phyloP scores from a whole-genome alignment of 805 yeast species.

The Yamadazyma phyllophila region DNA sequence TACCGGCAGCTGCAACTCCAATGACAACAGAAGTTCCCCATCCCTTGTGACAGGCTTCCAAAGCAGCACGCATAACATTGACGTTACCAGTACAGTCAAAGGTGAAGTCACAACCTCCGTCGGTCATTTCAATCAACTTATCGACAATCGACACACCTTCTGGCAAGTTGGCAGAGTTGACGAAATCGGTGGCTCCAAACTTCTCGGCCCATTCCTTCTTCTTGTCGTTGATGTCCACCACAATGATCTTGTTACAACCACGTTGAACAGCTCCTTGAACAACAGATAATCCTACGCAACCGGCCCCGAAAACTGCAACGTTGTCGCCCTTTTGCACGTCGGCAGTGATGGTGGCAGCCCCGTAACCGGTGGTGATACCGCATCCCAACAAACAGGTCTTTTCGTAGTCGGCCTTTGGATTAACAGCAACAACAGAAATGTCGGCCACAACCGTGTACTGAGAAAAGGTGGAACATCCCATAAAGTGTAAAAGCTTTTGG shows the following conservation, averaged over 20 bases:
- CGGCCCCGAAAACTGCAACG: conserved; percentile 96
- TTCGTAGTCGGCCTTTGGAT: conserved; percentile 79
- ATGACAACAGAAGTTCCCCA: conserved; percentile 96
- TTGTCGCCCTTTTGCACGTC: conserved; percentile 87
- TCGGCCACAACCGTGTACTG: conserved; percentile 98
- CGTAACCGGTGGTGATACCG: conserved; percentile 98
- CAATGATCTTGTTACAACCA: conserved; percentile 78
- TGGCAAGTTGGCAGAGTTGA: conserved; percentile 77
- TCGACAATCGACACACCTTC: conserved; percentile 77
- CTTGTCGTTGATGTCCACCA: conserved; percentile 80
- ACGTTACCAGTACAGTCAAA: conserved; percentile 99
- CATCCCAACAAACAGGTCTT: conserved; percentile 93
- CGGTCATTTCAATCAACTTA: conserved; percentile 82
- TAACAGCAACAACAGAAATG: conserved; percentile 90
- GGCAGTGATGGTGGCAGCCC: conserved; percentile 95
- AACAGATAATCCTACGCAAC: conserved; percentile 94
- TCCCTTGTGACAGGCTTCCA: conserved; percentile 97
- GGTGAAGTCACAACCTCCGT: conserved; percentile 95
- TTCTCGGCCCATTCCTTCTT: conserved; percentile 83
- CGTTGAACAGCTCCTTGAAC: conserved; percentile 90
- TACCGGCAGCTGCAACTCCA: conserved; percentile 98
- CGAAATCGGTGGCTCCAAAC: conserved; percentile 94
- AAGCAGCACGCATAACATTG: conserved; percentile 90
- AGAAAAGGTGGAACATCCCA: conserved; percentile 98
- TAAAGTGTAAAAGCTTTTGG: conserved; percentile 80